Conservation (phyloP, 1,139 yeast species). For the Candida sp. region DNA sequence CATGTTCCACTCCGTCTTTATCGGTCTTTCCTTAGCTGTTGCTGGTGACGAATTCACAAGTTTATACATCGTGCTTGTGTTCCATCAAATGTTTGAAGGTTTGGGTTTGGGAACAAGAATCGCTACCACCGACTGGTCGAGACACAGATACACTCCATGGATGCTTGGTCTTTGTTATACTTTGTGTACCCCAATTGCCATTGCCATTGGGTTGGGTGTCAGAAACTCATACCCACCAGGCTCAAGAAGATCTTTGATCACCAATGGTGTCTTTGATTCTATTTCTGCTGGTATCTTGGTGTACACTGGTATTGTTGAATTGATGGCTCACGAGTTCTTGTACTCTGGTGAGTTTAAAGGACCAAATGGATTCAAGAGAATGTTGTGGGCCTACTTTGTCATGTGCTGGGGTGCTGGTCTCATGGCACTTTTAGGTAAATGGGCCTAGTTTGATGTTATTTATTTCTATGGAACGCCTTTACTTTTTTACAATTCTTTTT, state of each 20-base stretch:
- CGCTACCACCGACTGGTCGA: conserved; percentile 74
- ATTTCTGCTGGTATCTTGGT: conserved; percentile 85
- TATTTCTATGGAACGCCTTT: background rate
- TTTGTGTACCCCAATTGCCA: conserved; percentile 81
- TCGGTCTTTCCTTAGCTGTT: conserved; percentile 76
- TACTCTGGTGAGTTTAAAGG: conserved; percentile 68
- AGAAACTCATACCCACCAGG: conserved; percentile 65
- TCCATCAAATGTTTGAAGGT: conserved; percentile 95
- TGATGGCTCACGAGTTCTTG: conserved; percentile 89
- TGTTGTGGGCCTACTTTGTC: conserved; percentile 39
- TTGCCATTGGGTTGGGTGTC: conserved; percentile 88
- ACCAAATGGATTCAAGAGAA: conserved; percentile 41
- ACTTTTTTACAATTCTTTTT: background rate
- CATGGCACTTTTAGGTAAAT: conserved; percentile 86
- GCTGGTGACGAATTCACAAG: conserved; percentile 76
- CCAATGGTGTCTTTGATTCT: conserved; percentile 82
- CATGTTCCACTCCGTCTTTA: conserved; percentile 79
- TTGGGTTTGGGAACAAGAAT: conserved; percentile 89
- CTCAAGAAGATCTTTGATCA: conserved; percentile 66
- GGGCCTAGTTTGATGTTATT: conserved; percentile 59
- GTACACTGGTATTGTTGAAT: conserved; percentile 86
- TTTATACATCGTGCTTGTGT: conserved; percentile 78
- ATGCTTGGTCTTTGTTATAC: conserved; percentile 61
- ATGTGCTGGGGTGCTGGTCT: conserved; percentile 77
- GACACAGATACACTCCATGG: conserved; percentile 58